Conservation (phyloP, 108 stramenopile genomes). For the Schizochytrium sp. region DNA sequence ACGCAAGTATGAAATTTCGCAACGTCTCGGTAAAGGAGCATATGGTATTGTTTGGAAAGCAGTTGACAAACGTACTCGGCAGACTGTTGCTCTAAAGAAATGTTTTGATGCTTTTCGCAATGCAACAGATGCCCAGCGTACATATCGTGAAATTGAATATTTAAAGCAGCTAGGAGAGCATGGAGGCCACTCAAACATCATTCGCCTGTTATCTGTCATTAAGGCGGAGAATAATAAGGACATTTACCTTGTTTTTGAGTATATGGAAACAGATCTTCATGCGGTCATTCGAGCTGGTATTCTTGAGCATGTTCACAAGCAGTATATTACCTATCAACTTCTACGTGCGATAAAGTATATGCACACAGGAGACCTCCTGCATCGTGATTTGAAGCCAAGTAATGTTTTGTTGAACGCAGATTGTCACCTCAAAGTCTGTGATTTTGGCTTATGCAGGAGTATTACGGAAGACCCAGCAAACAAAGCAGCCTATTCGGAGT, state of each 20-base stretch:
- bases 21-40: constrained; percentile 78
- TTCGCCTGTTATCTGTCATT: constrained; percentile 81
- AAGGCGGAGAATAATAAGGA: constrained; percentile 86
- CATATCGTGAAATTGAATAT: constrained; percentile 87
- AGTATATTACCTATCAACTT: constrained; percentile 85
- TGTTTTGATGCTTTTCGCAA: constrained; percentile 88
- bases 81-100: constrained; percentile 85
- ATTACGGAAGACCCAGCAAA: constrained; percentile 5
- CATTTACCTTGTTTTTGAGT: constrained; percentile 87
- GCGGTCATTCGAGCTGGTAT: constrained; percentile 86
- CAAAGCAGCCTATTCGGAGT: constrained; percentile 78
- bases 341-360: constrained; percentile 86
- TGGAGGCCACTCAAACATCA: constrained; percentile 84
- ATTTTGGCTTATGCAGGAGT: constrained; percentile 75
- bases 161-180: constrained; percentile 74
- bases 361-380: constrained; percentile 80
- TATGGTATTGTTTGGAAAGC: constrained; percentile 89
- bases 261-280: constrained; percentile 86
- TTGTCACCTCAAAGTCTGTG: constrained; percentile 81
- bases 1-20: constrained; percentile 77
- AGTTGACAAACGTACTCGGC: constrained; percentile 75
- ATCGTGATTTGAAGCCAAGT: constrained; percentile 77
- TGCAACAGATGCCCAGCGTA: constrained; percentile 84
- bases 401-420: constrained; percentile 80
- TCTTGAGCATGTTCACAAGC: constrained; percentile 83